phyloP scores from a whole-genome alignment of 2,329 filamentous ascomycete genomes.

The Karstenula rhodostoma region DNA sequence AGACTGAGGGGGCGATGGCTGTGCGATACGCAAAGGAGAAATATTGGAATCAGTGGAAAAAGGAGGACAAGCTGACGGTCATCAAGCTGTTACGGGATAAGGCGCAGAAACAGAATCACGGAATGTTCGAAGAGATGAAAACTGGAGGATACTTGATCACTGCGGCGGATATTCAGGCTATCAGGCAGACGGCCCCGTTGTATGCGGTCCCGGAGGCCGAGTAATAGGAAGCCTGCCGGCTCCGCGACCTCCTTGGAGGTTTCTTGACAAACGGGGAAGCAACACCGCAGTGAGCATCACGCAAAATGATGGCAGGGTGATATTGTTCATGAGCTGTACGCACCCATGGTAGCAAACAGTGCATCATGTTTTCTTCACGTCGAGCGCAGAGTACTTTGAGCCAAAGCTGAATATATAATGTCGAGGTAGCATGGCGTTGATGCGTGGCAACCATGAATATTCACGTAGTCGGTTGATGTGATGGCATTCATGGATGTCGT shows the following conservation, averaged over 20 bases:
- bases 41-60: conserved; percentile 5
- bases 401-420: too few species aligned
- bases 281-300: too few species aligned
- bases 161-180: neutral
- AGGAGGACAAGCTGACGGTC: neutral
- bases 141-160: neutral
- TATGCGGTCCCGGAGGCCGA: neutral
- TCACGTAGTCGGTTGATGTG: too few species aligned
- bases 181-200: neutral
- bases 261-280: neutral
- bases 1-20: neutral
- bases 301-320: too few species aligned
- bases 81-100: neutral
- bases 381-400: too few species aligned
- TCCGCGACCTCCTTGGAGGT: neutral
- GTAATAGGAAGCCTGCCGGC: neutral
- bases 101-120: neutral
- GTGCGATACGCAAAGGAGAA: conserved; percentile 9
- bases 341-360: neutral
- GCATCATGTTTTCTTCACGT: neutral
- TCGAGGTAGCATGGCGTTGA: too few species aligned
- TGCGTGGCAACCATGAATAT: too few species aligned
- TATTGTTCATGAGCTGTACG: too few species aligned
- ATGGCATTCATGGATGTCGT: too few species aligned
- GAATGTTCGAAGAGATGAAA: neutral